A percentile compares a stretch with the other conserved stretches of the same genome.
These are phyloP conservation scores for Heritiera littoralis DNA, from an alignment of 345 rosid species.

Conservation along the genomic window DNA sequence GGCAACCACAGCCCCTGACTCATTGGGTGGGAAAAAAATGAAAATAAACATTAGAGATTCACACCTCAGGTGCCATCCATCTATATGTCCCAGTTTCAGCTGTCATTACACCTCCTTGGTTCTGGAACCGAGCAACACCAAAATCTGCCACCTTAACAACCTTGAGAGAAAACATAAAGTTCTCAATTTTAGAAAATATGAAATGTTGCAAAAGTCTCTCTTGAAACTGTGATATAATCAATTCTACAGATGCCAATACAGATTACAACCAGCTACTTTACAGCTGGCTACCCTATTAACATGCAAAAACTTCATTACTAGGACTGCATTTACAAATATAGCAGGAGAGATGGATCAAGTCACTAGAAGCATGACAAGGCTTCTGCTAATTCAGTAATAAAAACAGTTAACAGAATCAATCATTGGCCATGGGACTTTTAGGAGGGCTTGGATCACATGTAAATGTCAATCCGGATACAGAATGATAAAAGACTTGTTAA, in stretches of 20 bases:
- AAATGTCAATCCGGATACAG: not conserved
- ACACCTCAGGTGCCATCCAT: constrained; percentile 95
- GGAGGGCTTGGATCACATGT: not conserved
- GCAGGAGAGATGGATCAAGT: not conserved
- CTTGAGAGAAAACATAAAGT: constrained; percentile 37
- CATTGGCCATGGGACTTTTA: not conserved
- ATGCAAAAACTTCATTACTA: not conserved
- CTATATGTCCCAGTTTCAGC: constrained; percentile 86
- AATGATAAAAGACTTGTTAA: not conserved
- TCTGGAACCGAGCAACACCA: constrained; percentile 77
- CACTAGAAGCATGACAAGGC: not conserved
- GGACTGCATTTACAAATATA: not conserved
- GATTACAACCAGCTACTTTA: not conserved
- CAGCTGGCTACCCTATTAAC: not conserved
- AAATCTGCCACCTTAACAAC: constrained; percentile 83
- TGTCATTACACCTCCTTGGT: constrained; percentile 70
- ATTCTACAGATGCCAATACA: not conserved
- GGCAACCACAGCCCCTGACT: not conserved
- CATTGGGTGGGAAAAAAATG: not conserved
- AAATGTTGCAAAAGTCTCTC: not conserved
- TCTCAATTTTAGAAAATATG: not conserved
- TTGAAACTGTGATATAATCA: not conserved
- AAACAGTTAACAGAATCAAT: not conserved
- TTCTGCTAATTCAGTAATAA: not conserved
- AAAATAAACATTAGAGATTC: constrained; percentile 19